Percentiles rank a stretch among this genome's conserved stretches.
phyloP scores from a whole-genome alignment of 2,329 filamentous ascomycete genomes.

The Fusarium beomiforme region DNA sequence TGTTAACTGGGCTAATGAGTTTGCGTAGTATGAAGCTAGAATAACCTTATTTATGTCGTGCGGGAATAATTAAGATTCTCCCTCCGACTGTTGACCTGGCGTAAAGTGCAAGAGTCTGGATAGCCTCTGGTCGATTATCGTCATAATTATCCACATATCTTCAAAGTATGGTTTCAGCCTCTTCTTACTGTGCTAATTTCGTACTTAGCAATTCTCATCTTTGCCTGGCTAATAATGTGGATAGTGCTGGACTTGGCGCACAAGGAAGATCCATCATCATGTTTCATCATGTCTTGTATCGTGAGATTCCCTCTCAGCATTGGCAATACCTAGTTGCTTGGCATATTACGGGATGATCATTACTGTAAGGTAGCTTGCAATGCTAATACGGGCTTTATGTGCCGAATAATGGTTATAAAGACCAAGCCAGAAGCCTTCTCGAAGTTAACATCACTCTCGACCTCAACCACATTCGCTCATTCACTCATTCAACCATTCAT shows the following conservation, averaged over 20 bases:
- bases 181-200: neutral
- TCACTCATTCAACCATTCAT: neutral
- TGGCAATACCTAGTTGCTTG: neutral
- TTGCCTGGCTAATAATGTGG: neutral
- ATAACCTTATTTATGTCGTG: neutral
- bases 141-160: neutral
- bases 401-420: neutral
- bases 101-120: neutral
- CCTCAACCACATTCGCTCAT: neutral
- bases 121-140: no score
- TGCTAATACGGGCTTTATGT: neutral
- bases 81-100: no score
- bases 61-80: no score
- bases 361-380: rapidly evolving
- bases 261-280: neutral
- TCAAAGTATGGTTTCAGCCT: neutral
- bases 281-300: neutral
- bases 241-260: neutral
- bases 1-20: neutral
- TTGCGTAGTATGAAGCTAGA: no score
- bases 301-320: neutral
- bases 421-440: neutral
- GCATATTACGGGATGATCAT: neutral
- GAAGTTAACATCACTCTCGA: neutral
- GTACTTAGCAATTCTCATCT: rapidly evolving